Evolutionary conservation across 208 protist species (phyloP), one percentile per base, ranked within the genome.

Genomic region (Leishmania turanica): DNA sequence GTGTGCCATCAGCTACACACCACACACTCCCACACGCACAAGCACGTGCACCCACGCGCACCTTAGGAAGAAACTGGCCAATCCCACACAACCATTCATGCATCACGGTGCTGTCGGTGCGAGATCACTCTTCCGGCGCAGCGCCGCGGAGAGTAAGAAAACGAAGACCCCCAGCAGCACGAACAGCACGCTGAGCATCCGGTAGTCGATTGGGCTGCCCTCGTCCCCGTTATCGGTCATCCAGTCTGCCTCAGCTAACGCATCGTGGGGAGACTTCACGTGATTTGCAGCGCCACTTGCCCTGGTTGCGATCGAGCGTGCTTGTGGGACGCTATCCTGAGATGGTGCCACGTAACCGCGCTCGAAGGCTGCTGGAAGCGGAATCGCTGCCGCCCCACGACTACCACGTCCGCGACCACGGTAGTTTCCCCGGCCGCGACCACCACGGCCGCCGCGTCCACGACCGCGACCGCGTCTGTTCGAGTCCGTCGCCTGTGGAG

Each of bases 121-220:
- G 40, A 27, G 64, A 5, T 49, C 56, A 56, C 56, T 53, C 2
- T 66, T 19, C 1, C 76, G 81, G 31, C 54, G 69, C 51, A 85
- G 82, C 42, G 76, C 47, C 1, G 82, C 73, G 47, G 74, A 73
- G 54, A 89, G 53, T 5, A 88, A 77, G 24, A 88, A 45, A 13
- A 66, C 64, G 19, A 77, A 83, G 37, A 89, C 58, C n/a, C 49
- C 85, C 13, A 93, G 72, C 3, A 93, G 76, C 4, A 85, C 69
- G 68, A 93, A 80, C 9, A 93, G 42, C 9, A 90, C 34, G 60
- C 84, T 89, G 56, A 87, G 65, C 31, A 89, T 42, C 51, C 77
- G 60, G 40, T 51, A 17, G 53, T 82, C 73, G 9, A 79, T 53
- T 19, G 53, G 19, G 24, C 60, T 78, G 76, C 47, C 49, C 37